Percentiles rank a stretch among this genome's conserved stretches.
Evolutionary conservation across 2,329 filamentous ascomycete species (phyloP).

Genomic region (Orbilia ellipsospora): DNA sequence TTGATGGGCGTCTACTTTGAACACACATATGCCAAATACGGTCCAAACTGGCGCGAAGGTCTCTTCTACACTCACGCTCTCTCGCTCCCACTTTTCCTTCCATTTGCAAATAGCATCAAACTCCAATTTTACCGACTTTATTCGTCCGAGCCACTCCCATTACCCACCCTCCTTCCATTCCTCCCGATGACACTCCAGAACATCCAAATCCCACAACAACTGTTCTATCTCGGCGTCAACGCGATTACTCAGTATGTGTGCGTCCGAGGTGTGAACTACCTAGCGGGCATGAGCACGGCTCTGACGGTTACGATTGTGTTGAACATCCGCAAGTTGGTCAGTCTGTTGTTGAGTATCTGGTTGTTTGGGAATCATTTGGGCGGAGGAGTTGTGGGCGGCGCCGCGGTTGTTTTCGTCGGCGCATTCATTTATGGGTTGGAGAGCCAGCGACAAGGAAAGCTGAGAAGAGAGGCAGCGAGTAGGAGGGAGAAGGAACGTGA

Average conservation of each 20-base stretch:
- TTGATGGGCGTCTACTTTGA: slow-evolving; percentile 97
- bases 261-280: slow-evolving; percentile 94
- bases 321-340: slow-evolving; percentile 93
- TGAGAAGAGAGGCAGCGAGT: slow-evolving; percentile 43
- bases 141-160: slow-evolving; percentile 70
- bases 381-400: slow-evolving; percentile 80
- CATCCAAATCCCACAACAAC: slow-evolving; percentile 72
- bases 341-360: slow-evolving; percentile 89
- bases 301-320: slow-evolving; percentile 96
- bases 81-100: slow-evolving; percentile 79
- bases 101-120: slow-evolving; percentile 74
- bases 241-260: slow-evolving; percentile 93
- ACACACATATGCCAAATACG: slow-evolving; percentile 84
- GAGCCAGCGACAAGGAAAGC: slow-evolving; percentile 56
- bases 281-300: slow-evolving; percentile 87
- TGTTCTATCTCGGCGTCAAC: slow-evolving; percentile 78
- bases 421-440: slow-evolving; percentile 93
- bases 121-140: slow-evolving; percentile 74
- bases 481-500: slow-evolving; percentile 36
- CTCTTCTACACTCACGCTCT: slow-evolving; percentile 90
- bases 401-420: slow-evolving; percentile 85
- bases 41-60: slow-evolving; percentile 90
- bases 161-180: slow-evolving; percentile 57
- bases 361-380: slow-evolving; percentile 88
- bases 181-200: slow-evolving; percentile 59